Evolutionary conservation across 2,329 filamentous ascomycete genomes (phyloP).

Genomic region (Paracamarosporium sp.): DNA sequence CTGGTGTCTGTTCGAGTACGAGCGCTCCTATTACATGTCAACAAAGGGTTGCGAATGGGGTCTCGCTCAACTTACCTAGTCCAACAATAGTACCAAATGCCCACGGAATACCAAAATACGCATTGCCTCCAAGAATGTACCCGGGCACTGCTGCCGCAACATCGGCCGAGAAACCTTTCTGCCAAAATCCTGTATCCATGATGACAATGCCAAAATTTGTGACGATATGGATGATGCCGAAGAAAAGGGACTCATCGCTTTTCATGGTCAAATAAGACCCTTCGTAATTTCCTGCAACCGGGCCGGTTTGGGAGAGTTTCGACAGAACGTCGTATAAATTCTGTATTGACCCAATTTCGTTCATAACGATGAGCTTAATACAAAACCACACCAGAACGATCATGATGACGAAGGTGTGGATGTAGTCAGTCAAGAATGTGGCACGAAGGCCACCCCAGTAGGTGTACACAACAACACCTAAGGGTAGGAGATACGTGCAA

Average conservation of each 20-base stretch:
- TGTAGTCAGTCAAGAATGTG: constrained; percentile 51
- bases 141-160: constrained; percentile 35
- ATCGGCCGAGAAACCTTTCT: constrained; percentile 48
- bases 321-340: constrained; percentile 50
- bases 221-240: constrained; percentile 53
- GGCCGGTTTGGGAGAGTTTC: constrained; percentile 44
- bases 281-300: constrained; percentile 47
- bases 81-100: too few species aligned
- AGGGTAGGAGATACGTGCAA: constrained; percentile 52
- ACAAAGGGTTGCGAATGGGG: too few species aligned
- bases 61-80: too few species aligned
- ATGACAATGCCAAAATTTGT: constrained; percentile 47
- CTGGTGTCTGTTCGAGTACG: too few species aligned
- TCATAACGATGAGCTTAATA: constrained; percentile 51
- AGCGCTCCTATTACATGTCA: too few species aligned
- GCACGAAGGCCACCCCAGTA: constrained; percentile 43
- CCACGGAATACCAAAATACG: constrained; percentile 59
- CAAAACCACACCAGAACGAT: constrained; percentile 55
- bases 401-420: constrained; percentile 51
- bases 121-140: constrained; percentile 52
- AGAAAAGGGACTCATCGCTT: constrained; percentile 52
- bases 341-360: constrained; percentile 47
- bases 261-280: constrained; percentile 51
- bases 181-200: constrained; percentile 56
- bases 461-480: constrained; percentile 30